Conservation (phyloP, 2,329 filamentous ascomycete species). For the Colletotrichum endophyticum region DNA sequence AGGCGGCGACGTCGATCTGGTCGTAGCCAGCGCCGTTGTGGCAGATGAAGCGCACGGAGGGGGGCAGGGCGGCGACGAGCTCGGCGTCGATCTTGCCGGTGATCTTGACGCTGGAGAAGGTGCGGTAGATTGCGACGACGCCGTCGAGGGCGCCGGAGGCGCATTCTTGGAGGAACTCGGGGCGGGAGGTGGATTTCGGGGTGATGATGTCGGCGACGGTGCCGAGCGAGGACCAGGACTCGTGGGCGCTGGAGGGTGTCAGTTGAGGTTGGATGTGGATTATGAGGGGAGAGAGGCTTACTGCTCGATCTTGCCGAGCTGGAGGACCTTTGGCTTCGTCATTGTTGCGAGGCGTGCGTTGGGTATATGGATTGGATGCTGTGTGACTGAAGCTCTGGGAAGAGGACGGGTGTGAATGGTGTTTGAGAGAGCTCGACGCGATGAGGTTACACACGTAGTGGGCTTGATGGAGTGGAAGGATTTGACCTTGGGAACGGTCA, state of each 20-base stretch:
- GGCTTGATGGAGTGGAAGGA: neutral
- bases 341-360: neutral
- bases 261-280: neutral
- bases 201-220: conserved; percentile 68
- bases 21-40: conserved; percentile 84
- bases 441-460: neutral
- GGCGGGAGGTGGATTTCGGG: conserved; percentile 65
- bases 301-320: conserved; percentile 44
- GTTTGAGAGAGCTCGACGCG: neutral
- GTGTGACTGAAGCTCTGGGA: no score
- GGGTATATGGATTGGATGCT: neutral
- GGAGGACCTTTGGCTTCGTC: conserved; percentile 37
- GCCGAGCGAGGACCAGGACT: conserved; percentile 66
- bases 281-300: conserved; percentile 26
- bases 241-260: conserved; percentile 60
- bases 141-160: conserved; percentile 69
- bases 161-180: conserved; percentile 73
- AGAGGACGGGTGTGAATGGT: neutral
- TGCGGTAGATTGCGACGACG: conserved; percentile 71
- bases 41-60: conserved; percentile 61
- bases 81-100: conserved; percentile 77
- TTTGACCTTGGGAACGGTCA: neutral
- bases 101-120: conserved; percentile 65
- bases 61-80: conserved; percentile 63
- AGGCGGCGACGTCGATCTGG: conserved; percentile 76